Conservation (phyloP, 1,139 yeast species). For the Nematodospora anomalae region DNA sequence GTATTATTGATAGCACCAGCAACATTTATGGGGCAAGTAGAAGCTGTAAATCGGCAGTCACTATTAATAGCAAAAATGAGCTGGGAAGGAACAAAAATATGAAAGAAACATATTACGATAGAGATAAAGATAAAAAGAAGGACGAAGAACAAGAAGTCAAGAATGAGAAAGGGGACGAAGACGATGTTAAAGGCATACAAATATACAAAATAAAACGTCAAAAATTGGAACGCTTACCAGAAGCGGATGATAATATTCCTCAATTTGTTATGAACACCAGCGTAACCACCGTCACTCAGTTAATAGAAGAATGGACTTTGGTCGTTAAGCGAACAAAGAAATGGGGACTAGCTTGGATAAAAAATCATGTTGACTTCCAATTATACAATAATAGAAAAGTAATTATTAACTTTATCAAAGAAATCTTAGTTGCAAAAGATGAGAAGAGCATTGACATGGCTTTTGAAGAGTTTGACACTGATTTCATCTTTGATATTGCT, state of each 20-base stretch:
- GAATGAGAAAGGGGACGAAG: slow-evolving; percentile 1
- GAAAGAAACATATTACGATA: too few relatives aligned
- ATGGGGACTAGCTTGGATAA: slow-evolving; percentile 18
- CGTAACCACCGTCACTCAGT: slow-evolving; percentile 15
- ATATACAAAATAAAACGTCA: slow-evolving; percentile 9
- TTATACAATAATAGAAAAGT: slow-evolving; percentile 13
- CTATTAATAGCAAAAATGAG: too few relatives aligned
- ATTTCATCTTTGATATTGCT: slow-evolving; percentile 13
- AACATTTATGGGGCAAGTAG: slow-evolving; percentile 37
- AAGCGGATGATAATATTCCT: slow-evolving; percentile 11
- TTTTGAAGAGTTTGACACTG: slow-evolving; percentile 9
- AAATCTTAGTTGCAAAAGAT: slow-evolving; percentile 11
- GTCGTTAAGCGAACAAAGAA: slow-evolving; percentile 11
- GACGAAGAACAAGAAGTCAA: slow-evolving; percentile 21
- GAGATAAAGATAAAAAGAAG: slow-evolving; percentile 19
- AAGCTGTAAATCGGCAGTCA: slow-evolving; percentile 20
- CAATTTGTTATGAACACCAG: slow-evolving; percentile 15
- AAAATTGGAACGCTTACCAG: slow-evolving; percentile 11
- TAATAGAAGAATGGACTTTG: slow-evolving; percentile 17
- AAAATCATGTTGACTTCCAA: slow-evolving; percentile 12
- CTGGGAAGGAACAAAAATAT: not conserved
- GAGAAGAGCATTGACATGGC: slow-evolving; percentile 4
- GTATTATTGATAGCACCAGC: slow-evolving; percentile 35
- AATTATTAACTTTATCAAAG: slow-evolving; percentile 15
- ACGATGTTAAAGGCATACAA: too few relatives aligned